Conservation (phyloP, 2,329 filamentous ascomycete genomes). For the Fusarium illudens region DNA sequence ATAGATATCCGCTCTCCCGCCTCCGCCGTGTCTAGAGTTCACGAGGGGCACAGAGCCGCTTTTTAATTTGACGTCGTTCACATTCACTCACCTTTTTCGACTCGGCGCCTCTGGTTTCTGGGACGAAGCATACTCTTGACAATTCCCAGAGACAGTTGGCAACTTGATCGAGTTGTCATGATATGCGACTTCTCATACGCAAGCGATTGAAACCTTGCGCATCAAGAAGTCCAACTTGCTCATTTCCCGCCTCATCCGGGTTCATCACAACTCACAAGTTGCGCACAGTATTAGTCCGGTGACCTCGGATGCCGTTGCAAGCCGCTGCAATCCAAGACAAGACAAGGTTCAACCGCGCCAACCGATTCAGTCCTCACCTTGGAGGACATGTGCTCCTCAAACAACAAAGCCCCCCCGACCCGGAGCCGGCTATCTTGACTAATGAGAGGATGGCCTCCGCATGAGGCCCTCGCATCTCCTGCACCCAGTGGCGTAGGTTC, state of each 20-base stretch:
- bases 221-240: neutral
- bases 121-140: neutral
- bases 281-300: conserved; percentile 18
- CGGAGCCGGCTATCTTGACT: neutral
- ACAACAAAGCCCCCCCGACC: neutral
- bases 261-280: conserved; percentile 13
- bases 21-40: conserved; percentile 3
- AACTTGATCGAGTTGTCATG: neutral
- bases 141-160: neutral
- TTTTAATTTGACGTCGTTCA: conserved; percentile 37
- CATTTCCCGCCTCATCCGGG: conserved; percentile 8
- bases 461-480: neutral
- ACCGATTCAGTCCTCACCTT: neutral
- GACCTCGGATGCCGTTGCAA: conserved; percentile 23
- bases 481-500: conserved; percentile 14
- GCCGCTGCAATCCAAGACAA: conserved; percentile 22
- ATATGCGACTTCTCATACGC: neutral
- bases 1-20: conserved; percentile 42
- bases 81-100: neutral
- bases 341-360: conserved; percentile 1
- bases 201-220: neutral
- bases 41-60: conserved; percentile 17
- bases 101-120: neutral
- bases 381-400: neutral
- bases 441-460: neutral